Conservation (phyloP, 1,139 yeast genomes). For the Yamadazyma conglobata region DNA sequence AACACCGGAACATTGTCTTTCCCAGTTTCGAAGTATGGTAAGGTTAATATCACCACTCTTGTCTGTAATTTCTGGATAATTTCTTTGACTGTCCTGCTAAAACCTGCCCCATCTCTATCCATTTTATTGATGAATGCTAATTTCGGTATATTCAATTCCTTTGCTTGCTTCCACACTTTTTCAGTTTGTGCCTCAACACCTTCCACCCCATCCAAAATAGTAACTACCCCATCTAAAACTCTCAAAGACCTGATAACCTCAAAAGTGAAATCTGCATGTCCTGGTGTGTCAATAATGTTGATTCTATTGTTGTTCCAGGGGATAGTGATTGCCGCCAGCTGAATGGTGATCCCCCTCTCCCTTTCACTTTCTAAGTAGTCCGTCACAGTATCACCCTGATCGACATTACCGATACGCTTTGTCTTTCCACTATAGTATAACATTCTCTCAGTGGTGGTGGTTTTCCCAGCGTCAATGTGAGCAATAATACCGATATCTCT, state of each 20-base stretch:
- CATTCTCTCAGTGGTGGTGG: conserved; percentile 90
- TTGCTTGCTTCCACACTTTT: conserved; percentile 92
- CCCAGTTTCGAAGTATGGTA: conserved; percentile 63
- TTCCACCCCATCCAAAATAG: conserved; percentile 91
- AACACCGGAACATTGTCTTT: conserved; percentile 46
- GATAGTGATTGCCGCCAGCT: conserved; percentile 91
- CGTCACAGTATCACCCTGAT: conserved; percentile 94
- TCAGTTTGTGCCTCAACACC: conserved; percentile 99
- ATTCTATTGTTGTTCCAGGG: conserved; percentile 78
- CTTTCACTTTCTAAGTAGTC: conserved; percentile 90
- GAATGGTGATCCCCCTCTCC: conserved; percentile 92
- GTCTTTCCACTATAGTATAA: conserved; percentile 83
- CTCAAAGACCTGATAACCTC: conserved; percentile 88
- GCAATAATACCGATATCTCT: conserved; percentile 82
- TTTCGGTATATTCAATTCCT: conserved; percentile 62
- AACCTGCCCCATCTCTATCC: conserved; percentile 97
- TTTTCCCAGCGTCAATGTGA: conserved; percentile 88
- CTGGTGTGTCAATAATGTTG: conserved; percentile 94
- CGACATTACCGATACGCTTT: conserved; percentile 83
- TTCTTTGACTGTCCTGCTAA: conserved; percentile 83
- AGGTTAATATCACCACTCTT: conserved; percentile 65
- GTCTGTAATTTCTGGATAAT: conserved; percentile 76
- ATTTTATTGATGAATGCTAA: conserved; percentile 84
- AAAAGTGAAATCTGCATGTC: conserved; percentile 96
- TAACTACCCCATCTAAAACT: conserved; percentile 90